Evolutionary conservation across 805 yeast species (phyloP).

Genomic region (Metschnikowia similis): DNA sequence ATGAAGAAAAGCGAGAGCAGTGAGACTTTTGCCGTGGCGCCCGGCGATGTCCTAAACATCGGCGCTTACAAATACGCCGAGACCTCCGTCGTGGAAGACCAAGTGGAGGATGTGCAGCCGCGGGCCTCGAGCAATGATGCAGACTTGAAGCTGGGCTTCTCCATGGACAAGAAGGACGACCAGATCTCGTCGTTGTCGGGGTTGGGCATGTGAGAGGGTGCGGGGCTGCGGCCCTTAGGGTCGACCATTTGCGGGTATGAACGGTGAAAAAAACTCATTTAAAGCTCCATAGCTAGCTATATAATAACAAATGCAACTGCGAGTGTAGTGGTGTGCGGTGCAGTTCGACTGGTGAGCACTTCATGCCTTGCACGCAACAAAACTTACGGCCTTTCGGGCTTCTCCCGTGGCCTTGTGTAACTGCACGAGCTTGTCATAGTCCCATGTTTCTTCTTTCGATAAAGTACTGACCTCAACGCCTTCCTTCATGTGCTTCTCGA

Average conservation of each 20-base stretch:
- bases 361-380: slow-evolving; percentile 34
- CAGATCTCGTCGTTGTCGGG: slow-evolving; percentile 21
- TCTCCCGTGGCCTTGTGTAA: slow-evolving; percentile 43
- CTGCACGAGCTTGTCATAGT: slow-evolving; percentile 42
- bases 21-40: slow-evolving; percentile 6
- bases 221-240: neutral
- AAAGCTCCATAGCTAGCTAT: slow-evolving; percentile 1
- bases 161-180: slow-evolving; percentile 23
- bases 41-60: slow-evolving; percentile 43
- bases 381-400: slow-evolving; percentile 61
- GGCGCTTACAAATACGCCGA: slow-evolving; percentile 30
- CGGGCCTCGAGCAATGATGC: slow-evolving; percentile 13
- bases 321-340: neutral
- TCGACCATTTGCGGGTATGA: neutral
- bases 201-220: slow-evolving; percentile 15
- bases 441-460: slow-evolving; percentile 47
- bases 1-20: slow-evolving; percentile 20
- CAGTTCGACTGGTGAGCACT: neutral
- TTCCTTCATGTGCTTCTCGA: slow-evolving; percentile 40
- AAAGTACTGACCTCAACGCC: slow-evolving; percentile 42
- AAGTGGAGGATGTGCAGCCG: slow-evolving; percentile 21
- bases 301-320: neutral
- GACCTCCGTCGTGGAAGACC: slow-evolving; percentile 44
- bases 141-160: slow-evolving; percentile 22
- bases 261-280: neutral